phyloP scores from a whole-genome alignment of 179 eudicot species.

The Drosera spatulata region DNA sequence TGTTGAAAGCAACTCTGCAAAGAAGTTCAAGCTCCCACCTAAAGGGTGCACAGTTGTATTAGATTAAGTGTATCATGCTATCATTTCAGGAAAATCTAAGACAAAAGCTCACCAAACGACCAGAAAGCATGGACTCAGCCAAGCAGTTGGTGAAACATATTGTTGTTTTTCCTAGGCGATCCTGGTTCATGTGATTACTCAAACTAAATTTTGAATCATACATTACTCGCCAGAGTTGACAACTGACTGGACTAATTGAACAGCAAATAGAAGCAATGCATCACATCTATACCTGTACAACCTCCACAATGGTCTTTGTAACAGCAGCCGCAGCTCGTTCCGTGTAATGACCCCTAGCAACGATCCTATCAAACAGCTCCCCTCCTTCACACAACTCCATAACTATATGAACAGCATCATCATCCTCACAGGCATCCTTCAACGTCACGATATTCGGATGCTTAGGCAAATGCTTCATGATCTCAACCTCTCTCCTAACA shows the following conservation, averaged over 20 bases:
- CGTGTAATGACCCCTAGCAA: constrained; percentile 46
- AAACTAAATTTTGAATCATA: constrained; percentile 1
- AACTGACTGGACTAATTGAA: neutral
- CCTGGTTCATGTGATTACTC: too few species aligned
- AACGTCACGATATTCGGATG: constrained; percentile 20
- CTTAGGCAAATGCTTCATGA: constrained; percentile 18
- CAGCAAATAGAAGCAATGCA: neutral
- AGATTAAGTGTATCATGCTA: neutral
- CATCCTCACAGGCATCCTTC: constrained; percentile 46
- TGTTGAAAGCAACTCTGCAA: too few species aligned
- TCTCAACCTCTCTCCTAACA: constrained; percentile 15
- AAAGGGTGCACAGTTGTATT: too few species aligned
- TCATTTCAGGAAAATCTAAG: too few species aligned
- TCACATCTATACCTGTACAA: constrained; percentile 49
- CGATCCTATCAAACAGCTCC: constrained; percentile 50
- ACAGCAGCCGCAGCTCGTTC: constrained; percentile 45
- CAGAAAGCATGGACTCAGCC: too few species aligned
- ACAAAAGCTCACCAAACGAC: too few species aligned
- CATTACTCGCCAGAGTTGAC: constrained; percentile 1
- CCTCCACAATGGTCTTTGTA: constrained; percentile 57
- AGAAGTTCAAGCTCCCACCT: neutral
- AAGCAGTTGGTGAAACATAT: too few species aligned
- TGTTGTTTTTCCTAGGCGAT: neutral
- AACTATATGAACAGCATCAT: constrained; percentile 42
- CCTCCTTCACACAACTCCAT: constrained; percentile 66